Evolutionary conservation across 305 asterid genomes (phyloP).

Genomic region (Vinca major): DNA sequence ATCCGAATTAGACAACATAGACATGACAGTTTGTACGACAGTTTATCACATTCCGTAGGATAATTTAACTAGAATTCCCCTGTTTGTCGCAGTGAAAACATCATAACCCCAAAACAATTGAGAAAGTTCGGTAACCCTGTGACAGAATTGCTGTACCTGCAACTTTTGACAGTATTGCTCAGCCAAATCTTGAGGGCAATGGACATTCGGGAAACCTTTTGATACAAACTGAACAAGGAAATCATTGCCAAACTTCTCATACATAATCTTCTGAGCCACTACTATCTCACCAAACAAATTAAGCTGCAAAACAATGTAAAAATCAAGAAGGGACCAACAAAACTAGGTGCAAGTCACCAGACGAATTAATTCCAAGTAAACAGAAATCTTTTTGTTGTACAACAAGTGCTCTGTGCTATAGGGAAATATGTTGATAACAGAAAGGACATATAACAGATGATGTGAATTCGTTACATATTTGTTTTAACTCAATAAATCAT

Average conservation of each 20-base stretch:
- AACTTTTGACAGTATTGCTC: slow-evolving; percentile 72
- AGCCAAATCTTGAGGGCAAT: slow-evolving; percentile 80
- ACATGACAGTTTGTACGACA: not conserved
- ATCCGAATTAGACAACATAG: not conserved
- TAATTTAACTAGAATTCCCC: too few species aligned
- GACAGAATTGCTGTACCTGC: slow-evolving; percentile 42
- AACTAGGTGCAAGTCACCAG: not conserved
- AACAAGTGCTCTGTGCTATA: not conserved
- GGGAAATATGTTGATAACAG: not conserved
- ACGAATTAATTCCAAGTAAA: not conserved
- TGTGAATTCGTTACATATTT: not conserved
- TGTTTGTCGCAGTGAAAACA: not conserved
- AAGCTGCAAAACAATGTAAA: slow-evolving; percentile 33
- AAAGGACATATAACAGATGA: not conserved
- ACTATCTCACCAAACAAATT: slow-evolving; percentile 73
- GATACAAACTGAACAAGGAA: slow-evolving; percentile 65
- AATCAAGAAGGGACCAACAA: not conserved
- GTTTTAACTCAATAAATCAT: not conserved
- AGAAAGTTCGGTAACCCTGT: not conserved
- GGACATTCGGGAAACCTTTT: slow-evolving; percentile 50
- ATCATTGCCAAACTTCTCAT: slow-evolving; percentile 75
- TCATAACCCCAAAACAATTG: not conserved
- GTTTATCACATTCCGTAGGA: too few species aligned
- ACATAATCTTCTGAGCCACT: slow-evolving; percentile 82
- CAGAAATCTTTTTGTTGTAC: not conserved